phyloP scores from a whole-genome alignment of 768 basidiomycete genomes.

The Pulveroboletus sp. region DNA sequence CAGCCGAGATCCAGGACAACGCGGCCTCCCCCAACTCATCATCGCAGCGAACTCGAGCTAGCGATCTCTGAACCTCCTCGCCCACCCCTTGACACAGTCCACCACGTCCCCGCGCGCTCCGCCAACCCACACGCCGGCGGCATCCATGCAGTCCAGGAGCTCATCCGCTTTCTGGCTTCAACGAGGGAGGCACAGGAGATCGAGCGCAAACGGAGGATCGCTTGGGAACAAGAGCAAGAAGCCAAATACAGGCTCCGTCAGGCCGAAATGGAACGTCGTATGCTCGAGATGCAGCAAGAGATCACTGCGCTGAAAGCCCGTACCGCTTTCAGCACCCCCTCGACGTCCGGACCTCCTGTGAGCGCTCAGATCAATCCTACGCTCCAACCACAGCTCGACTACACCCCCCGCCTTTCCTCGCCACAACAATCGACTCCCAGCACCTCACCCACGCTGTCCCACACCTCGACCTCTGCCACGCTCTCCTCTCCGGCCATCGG shows the following conservation, averaged over 20 bases:
- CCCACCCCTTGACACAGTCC: not conserved
- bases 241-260: constrained; percentile 50
- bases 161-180: constrained; percentile 53
- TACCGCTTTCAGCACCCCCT: constrained; percentile 27
- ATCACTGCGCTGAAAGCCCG: constrained; percentile 43
- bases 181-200: constrained; percentile 58
- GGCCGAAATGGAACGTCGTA: constrained; percentile 54
- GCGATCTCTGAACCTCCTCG: constrained; percentile 45
- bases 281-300: constrained; percentile 54
- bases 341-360: constrained; percentile 4
- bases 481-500: constrained; percentile 12
- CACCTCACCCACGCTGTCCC: constrained; percentile 28
- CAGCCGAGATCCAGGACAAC: constrained; percentile 40
- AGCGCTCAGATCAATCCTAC: not conserved
- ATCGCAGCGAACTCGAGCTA: constrained; percentile 62
- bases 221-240: constrained; percentile 73
- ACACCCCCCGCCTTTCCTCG: constrained; percentile 1
- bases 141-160: constrained; percentile 51
- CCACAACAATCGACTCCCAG: constrained; percentile 30
- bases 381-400: constrained; percentile 8
- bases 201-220: constrained; percentile 54
- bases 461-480: constrained; percentile 27
- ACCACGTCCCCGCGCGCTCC: constrained; percentile 13
- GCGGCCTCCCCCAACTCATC: constrained; percentile 47
- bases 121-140: constrained; percentile 33